phyloP scores from a whole-genome alignment of 371 early-diverging fungal species.

The Phascolomyces articulosus region DNA sequence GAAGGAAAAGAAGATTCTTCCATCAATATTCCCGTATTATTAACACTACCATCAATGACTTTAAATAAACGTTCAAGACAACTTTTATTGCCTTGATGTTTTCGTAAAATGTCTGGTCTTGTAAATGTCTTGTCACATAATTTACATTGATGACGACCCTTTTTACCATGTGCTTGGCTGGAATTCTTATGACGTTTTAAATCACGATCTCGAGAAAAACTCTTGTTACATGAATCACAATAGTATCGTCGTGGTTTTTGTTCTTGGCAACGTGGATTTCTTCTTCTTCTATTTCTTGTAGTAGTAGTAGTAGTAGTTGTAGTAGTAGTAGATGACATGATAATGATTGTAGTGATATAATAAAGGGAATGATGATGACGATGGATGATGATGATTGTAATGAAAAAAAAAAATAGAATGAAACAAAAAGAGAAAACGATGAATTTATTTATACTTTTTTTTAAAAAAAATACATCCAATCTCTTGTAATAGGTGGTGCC shows the following conservation, averaged over 20 bases:
- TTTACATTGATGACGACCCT: neutral
- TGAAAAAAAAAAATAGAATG: too few species aligned
- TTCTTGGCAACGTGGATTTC: too few species aligned
- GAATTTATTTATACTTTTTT: too few species aligned
- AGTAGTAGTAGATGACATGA: too few species aligned
- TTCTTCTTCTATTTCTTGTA: neutral
- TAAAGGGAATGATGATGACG: too few species aligned
- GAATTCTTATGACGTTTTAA: neutral
- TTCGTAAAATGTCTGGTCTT: neutral
- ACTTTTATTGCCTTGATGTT: neutral
- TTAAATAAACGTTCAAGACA: neutral
- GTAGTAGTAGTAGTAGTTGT: too few species aligned
- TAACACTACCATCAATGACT: neutral
- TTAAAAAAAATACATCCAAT: too few species aligned
- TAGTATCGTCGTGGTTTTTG: neutral
- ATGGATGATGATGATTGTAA: too few species aligned
- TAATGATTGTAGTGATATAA: too few species aligned
- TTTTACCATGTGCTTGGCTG: neutral
- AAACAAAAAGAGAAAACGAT: too few species aligned
- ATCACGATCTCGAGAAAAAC: neutral
- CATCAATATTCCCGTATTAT: neutral
- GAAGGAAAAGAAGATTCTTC: too few species aligned
- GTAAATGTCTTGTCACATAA: neutral
- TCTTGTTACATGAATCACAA: neutral
- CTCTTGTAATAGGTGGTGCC: too few species aligned